These are phyloP conservation scores for Fragilariopsis cylindrus DNA, from an alignment of 108 stramenopile genomes.

Conservation along the genomic window DNA sequence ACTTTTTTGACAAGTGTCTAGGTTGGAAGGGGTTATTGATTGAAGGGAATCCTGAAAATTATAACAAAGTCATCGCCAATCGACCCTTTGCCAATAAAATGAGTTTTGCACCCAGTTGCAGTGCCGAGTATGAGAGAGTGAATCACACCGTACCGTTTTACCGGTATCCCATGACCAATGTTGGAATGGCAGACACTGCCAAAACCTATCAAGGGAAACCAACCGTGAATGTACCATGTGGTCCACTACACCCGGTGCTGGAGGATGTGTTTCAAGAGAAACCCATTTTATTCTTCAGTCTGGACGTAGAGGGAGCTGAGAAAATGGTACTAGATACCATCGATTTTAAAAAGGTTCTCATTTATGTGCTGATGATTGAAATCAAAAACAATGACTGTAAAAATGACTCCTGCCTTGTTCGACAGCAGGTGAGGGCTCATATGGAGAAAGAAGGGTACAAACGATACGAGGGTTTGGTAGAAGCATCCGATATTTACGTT, in stretches of 20 bases:
- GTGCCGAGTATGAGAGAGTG: neutral
- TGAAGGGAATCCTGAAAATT: constrained; percentile 50
- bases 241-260: constrained; percentile 48
- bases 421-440: too few species aligned
- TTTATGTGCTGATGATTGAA: constrained; percentile 67
- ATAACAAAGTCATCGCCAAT: constrained; percentile 27
- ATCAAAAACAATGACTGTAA: constrained; percentile 42
- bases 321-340: constrained; percentile 48
- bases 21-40: constrained; percentile 56
- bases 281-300: constrained; percentile 41
- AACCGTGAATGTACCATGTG: constrained; percentile 57
- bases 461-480: too few species aligned
- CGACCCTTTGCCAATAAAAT: constrained; percentile 51
- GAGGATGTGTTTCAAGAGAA: neutral
- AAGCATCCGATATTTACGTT: too few species aligned
- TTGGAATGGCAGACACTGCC: constrained; percentile 32
- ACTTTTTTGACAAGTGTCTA: constrained; percentile 53
- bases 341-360: constrained; percentile 47
- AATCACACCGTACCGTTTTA: constrained; percentile 30
- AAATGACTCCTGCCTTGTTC: too few species aligned
- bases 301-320: constrained; percentile 76
- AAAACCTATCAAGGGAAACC: constrained; percentile 12
- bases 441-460: too few species aligned
- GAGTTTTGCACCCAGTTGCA: constrained; percentile 54
- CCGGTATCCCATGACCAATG: constrained; percentile 45